Base-by-base conservation (phyloP, 2,329 filamentous ascomycete species). In the Neonectria ditissima region DNA sequence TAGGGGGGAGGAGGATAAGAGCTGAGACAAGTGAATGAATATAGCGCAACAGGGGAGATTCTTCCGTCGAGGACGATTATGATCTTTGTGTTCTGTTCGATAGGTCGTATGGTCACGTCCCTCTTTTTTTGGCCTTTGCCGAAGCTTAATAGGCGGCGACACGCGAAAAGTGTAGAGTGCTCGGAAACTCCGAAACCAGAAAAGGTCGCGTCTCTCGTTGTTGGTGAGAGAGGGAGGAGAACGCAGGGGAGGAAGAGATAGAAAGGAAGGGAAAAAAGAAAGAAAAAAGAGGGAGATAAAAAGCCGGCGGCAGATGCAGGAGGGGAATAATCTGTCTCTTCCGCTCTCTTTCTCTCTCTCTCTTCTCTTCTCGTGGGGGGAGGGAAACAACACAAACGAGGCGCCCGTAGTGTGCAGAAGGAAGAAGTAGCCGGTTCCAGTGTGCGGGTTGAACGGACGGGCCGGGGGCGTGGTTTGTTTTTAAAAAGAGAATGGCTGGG, bases 221-320 rank as follows among this genome's bases (percentile, higher is more conserved):
- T 63, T 67, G 57, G 62, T 61, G 67, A 69, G 65, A 57, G 55
- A 54, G 52, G 30, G 34, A 28, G n/a, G 28, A 45, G 55, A 32
- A 50, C n/a, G 44, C 20, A 41, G 55, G 54, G 61, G 63, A 68
- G 58, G 54, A 52, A 24, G 55, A 56, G 55, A 41, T 37, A 26
- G 24, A 52, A 53, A 59, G 56, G 39, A 52, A 53, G 57, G 56
- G 39, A 65, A 48, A 37, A 61, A 61, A 22, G 20, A n/a, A 41
- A n/a, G n/a, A 8, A 41, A 10, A 4, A 37, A 14, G n/a, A n/a
- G 57, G 51, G 55, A 44, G 52, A 32, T n/a, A 56, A 43, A 58
- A 51, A 56, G 45, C 26, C 41, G 55, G 47, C 24, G 39, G 59
- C n/a, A n/a, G 55, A 62, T 48, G 55, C 59, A 63, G 53, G 59